Base-by-base conservation (phyloP, 1,139 yeast genomes). In the Arxiozyma telluris region DNA sequence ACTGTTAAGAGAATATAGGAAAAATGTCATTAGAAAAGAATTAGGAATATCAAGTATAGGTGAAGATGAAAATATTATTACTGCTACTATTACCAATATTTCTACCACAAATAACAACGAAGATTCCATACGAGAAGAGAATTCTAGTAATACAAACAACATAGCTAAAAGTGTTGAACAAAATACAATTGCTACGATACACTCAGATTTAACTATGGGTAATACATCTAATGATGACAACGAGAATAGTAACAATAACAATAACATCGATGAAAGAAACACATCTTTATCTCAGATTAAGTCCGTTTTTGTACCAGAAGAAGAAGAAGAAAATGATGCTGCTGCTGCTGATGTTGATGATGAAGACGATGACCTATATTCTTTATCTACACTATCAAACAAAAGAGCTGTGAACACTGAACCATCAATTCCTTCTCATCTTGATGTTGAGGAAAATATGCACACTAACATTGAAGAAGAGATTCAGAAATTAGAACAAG, bases 1-100 rank as follows among this genome's bases (percentile, higher is more conserved):
- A 49, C 54, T 52, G 5, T 54, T 67, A 47, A 55, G 69, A 43
- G 63, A 61, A 41, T 67, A 64, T 54, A 58, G 71, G 51, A 56
- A 54, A 47, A 58, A 59, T n/a, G 49, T 67, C 25, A 59, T 59
- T 38, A 57, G 64, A 44, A 54, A 53, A 34, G 70, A 67, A 53
- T 59, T 67, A 60, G 62, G 59, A 7, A 50, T 59, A 8, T 45
- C 51, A 1, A 55, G 53, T 11, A 48, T 44, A n/a, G 56, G 43
- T n/a, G 58, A 54, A 25, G 52, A 51, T 15, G 53, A 30, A 5
- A 20, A 23, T 41, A 50, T 25, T 4, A 21, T 23, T 41, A 20
- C 4, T 20, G 21, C 25, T 21, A 20, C 34, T 6, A 25, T 30
- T 25, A 15, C 25, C n/a, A n/a, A n/a, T n/a, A n/a, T n/a, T n/a